Base-by-base conservation (phyloP, 192 early-diverging fungal genomes). In the Funneliformis geosporum region DNA sequence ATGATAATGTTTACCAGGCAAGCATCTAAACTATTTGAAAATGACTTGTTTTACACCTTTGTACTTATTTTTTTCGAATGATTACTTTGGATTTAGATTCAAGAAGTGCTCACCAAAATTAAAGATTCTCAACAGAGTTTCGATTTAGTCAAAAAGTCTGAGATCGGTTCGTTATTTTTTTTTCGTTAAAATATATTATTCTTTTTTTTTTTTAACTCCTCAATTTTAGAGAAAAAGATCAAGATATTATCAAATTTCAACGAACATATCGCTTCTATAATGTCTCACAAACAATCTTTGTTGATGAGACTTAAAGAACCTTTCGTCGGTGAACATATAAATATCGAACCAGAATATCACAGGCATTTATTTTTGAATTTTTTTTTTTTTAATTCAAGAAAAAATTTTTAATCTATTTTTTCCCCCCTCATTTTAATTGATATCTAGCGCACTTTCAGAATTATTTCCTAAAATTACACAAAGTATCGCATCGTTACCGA, bases 311-410 rank as follows among this genome's bases (percentile, higher is more conserved):
- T 78, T 27, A 64, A 67, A 27, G 64, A 78, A 16, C 76, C 76
- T 27, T 67, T 60, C 33, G 44, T 67, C 47, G 76, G 76, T 11
- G 62, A 64, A 64, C 61, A 78, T 67, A 78, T 78, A 25, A 66
- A 64, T 28, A 6, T 78, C 4, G 62, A 78, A 27, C 62, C 76
- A n/a, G 23, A 78, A 78, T 78, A 78, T 44, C 76, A 78, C 44
- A 40, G 18, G 76, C 46, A 77, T 11, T 10, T 39, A 27, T 42
- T 39, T 68, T 64, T 5, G 18, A 28, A 2, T 12, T 28, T 33
- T 65, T 33, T 65, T 11, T 23, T 10, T 14, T 12, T 28, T 65
- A 0, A 68, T 68, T 16, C 9, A 65, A 28, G 25, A 14, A 4
- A 64, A 25, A 23, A 25, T 25, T 25, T 64, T 25, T 9, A n/a